Conservation (phyloP, 2,329 filamentous ascomycete species). For the Calonectria montana region DNA sequence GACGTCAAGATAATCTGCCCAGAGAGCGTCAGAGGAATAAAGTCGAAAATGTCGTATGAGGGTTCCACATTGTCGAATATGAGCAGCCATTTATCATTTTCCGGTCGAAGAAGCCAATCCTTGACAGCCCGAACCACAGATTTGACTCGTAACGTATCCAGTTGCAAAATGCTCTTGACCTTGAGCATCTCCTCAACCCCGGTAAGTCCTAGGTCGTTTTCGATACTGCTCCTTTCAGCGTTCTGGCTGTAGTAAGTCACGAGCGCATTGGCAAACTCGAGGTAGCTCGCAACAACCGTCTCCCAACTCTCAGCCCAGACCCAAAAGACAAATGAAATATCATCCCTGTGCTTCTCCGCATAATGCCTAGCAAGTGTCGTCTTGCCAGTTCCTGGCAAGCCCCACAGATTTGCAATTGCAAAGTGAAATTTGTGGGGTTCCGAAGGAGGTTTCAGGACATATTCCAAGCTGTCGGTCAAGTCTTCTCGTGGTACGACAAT, state of each 20-base stretch:
- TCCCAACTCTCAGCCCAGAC: constrained; percentile 24
- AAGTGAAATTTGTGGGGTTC: constrained; percentile 14
- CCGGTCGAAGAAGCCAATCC: constrained; percentile 23
- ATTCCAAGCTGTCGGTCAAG: background rate
- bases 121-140: constrained; percentile 22
- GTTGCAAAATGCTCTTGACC: constrained; percentile 21
- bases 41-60: constrained; percentile 25
- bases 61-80: constrained; percentile 24
- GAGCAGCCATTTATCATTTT: constrained; percentile 22
- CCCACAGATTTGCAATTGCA: constrained; percentile 22
- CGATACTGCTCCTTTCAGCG: constrained; percentile 13
- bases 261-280: constrained; percentile 18
- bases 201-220: constrained; percentile 19
- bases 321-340: constrained; percentile 21
- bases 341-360: constrained; percentile 13
- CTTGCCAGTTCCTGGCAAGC: constrained; percentile 22
- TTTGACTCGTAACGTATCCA: constrained; percentile 21
- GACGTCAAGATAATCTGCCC: constrained; percentile 22
- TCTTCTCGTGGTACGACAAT: constrained; percentile 11
- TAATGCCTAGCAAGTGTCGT: constrained; percentile 19
- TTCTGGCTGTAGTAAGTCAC: constrained; percentile 13
- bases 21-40: constrained; percentile 23
- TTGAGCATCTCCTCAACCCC: constrained; percentile 23
- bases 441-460: background rate
- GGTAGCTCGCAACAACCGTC: constrained; percentile 23